These are phyloP conservation scores for Aureobasidium sp. DNA, from an alignment of 2,329 filamentous ascomycete genomes.

Conservation along the genomic window DNA sequence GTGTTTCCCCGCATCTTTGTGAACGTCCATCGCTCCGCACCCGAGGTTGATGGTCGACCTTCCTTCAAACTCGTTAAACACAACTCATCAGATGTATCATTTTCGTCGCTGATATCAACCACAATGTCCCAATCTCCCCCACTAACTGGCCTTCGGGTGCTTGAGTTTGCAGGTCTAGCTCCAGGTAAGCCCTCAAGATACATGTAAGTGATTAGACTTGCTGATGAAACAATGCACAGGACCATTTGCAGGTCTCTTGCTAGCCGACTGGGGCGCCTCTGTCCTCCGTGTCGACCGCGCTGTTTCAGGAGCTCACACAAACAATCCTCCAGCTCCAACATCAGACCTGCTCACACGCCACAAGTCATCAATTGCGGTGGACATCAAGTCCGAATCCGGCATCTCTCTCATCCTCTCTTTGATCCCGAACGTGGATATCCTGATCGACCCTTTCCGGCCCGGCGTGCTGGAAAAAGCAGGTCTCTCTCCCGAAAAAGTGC, in stretches of 20 bases:
- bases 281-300: constrained; percentile 75
- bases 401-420: constrained; percentile 58
- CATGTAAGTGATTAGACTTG: background rate
- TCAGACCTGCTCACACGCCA: constrained; percentile 67
- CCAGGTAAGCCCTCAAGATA: constrained; percentile 35
- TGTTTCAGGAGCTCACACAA: constrained; percentile 29
- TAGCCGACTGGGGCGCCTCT: constrained; percentile 80
- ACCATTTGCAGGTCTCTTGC: constrained; percentile 79
- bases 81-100: background rate
- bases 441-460: constrained; percentile 91
- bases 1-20: constrained; percentile 3
- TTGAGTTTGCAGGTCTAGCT: constrained; percentile 57
- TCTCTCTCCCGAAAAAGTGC: constrained; percentile 57
- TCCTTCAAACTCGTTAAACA: background rate
- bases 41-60: background rate
- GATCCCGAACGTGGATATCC: constrained; percentile 56
- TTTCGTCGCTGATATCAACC: background rate
- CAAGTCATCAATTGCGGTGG: constrained; percentile 71
- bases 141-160: constrained; percentile 50
- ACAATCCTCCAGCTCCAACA: constrained; percentile 36
- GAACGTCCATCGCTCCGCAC: background rate
- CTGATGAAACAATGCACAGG: constrained; percentile 39
- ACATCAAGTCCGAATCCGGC: constrained; percentile 63
- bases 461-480: constrained; percentile 81
- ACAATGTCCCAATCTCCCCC: constrained; percentile 31